A percentile compares a stretch with the other conserved stretches of the same genome.
phyloP scores from a whole-genome alignment of 495 filamentous ascomycete genomes.

The Penicillium soppii region DNA sequence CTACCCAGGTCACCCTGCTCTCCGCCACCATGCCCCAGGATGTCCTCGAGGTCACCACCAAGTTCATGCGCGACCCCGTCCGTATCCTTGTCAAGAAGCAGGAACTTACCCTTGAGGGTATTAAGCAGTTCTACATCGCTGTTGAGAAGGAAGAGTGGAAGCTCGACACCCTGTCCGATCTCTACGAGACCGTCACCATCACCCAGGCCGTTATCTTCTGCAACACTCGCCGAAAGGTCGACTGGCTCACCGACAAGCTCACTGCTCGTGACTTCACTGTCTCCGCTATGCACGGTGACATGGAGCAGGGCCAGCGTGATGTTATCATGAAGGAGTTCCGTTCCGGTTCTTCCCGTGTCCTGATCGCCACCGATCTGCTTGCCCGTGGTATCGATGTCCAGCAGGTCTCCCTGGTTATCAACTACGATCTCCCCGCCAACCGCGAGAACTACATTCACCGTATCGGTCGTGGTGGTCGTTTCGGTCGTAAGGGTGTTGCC shows the following conservation, averaged over 20 bases:
- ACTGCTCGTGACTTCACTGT: conserved; percentile 97
- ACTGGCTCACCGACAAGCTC: conserved; percentile 99
- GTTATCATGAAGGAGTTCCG: conserved; percentile 99
- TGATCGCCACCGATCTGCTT: conserved; percentile 96
- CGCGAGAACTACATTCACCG: conserved; percentile 99
- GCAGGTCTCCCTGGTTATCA: conserved; percentile 99
- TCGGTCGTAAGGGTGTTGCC: conserved; percentile 99
- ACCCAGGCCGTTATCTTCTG: conserved; percentile 99
- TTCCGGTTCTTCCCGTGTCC: conserved; percentile 92
- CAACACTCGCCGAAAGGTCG: conserved; percentile 99
- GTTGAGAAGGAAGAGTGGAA: conserved; percentile 99
- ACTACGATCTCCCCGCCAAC: conserved; percentile 98
- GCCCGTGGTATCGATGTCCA: conserved; percentile 99
- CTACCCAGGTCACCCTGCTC: conserved; percentile 95
- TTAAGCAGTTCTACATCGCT: conserved; percentile 99
- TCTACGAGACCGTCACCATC: conserved; percentile 99
- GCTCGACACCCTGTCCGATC: conserved; percentile 95
- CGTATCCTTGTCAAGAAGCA: conserved; percentile 99
- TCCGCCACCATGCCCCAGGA: conserved; percentile 98
- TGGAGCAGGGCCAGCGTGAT: conserved; percentile 96
- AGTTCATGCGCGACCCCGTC: conserved; percentile 99
- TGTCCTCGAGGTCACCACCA: conserved; percentile 98
- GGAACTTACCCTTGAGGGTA: conserved; percentile 97
- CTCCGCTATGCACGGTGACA: conserved; percentile 98
- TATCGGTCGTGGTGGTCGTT: conserved; percentile 97